Conservation (phyloP, 352 stramenopile genomes). For the Phytophthora cajani region DNA sequence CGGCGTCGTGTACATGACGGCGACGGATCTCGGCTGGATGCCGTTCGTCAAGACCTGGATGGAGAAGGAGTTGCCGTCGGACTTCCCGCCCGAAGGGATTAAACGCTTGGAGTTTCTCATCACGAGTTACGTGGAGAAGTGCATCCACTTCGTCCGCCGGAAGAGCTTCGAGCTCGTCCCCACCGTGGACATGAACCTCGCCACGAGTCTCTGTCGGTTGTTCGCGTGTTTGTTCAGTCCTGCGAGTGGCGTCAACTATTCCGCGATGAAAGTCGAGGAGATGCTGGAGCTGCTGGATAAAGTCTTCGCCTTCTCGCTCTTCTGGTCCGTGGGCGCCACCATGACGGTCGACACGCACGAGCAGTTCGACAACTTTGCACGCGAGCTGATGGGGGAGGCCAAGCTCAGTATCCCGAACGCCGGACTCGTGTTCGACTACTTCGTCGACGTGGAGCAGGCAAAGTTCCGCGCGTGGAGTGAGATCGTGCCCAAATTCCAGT, state of each 20-base stretch:
- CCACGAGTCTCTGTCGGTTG: conserved; percentile 85
- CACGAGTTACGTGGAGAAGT: conserved; percentile 66
- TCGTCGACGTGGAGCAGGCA: conserved; percentile 65
- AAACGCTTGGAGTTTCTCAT: conserved; percentile 61
- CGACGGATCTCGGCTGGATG: conserved; percentile 89
- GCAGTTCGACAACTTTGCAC: conserved; percentile 83
- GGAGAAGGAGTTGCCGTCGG: conserved; percentile 55
- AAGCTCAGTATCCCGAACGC: conserved; percentile 64
- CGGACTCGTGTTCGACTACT: conserved; percentile 89
- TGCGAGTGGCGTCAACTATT: conserved; percentile 33
- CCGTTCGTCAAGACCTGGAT: conserved; percentile 93
- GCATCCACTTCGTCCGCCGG: conserved; percentile 79
- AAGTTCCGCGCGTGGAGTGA: conserved; percentile 65
- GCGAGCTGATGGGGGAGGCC: conserved; percentile 55
- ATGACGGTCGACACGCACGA: conserved; percentile 80
- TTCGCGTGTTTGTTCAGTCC: conserved; percentile 85
- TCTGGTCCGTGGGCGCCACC: conserved; percentile 92
- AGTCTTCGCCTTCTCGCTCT: conserved; percentile 89
- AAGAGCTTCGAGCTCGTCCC: conserved; percentile 86
- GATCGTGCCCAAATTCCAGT: conserved; percentile 74
- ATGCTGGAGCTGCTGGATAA: conserved; percentile 70
- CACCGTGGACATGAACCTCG: conserved; percentile 91
- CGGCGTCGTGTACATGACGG: conserved; percentile 82
- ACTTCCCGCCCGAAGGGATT: conserved; percentile 48
- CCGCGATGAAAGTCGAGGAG: conserved; percentile 41